These are phyloP conservation scores for Austroboletus niveus DNA, from an alignment of 1,284 basidiomycete species.

Conservation along the genomic window DNA sequence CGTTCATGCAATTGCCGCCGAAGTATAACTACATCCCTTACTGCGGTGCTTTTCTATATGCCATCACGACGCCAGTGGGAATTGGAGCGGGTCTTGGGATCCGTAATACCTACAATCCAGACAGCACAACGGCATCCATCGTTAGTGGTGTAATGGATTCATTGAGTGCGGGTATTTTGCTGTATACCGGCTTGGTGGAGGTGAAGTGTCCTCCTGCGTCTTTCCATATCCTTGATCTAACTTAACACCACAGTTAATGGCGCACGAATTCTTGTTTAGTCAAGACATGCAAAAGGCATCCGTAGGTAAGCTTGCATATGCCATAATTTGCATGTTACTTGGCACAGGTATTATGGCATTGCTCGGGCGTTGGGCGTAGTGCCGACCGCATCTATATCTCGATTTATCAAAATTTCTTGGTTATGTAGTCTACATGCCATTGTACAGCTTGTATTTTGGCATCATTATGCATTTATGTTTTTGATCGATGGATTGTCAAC, in stretches of 20 bases:
- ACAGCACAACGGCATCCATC: conserved; percentile 69
- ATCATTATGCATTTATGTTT: too few species aligned
- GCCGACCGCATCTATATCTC: background rate
- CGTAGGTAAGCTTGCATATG: conserved; percentile 63
- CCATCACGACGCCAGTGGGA: conserved; percentile 79
- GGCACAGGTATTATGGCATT: conserved; percentile 85
- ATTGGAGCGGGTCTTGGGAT: conserved; percentile 86
- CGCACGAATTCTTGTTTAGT: conserved; percentile 91
- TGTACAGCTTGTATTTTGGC: too few species aligned
- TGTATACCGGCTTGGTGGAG: conserved; percentile 92
- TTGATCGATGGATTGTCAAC: too few species aligned
- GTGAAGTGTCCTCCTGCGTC: conserved; percentile 34
- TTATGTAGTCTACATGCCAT: too few species aligned
- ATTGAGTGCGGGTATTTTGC: conserved; percentile 82
- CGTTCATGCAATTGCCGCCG: conserved; percentile 65
- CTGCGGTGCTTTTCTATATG: conserved; percentile 66
- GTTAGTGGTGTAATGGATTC: conserved; percentile 86
- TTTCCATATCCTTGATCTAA: background rate
- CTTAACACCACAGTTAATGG: conserved; percentile 58
- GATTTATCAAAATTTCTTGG: too few species aligned
- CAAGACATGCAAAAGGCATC: conserved; percentile 75
- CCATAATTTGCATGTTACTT: conserved; percentile 69
- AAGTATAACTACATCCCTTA: conserved; percentile 63
- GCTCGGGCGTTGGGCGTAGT: conserved; percentile 80
- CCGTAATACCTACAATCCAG: conserved; percentile 81